Conservation (phyloP, 1,284 basidiomycete species). For the Omphalotus olearius region DNA sequence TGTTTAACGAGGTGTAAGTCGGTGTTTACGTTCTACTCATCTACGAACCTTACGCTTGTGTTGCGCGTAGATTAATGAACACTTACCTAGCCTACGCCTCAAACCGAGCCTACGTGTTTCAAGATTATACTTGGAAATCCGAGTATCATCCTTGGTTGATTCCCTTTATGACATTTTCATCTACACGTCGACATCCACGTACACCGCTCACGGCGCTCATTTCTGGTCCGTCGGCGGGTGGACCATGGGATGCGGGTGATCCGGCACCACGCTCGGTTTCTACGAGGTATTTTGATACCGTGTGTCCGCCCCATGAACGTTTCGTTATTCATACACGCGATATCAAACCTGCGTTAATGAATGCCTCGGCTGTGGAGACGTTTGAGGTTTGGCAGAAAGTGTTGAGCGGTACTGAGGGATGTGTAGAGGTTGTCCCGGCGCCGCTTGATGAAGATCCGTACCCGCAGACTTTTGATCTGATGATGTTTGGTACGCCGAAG, state of each 20-base stretch:
- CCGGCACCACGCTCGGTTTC: slow-evolving; percentile 33
- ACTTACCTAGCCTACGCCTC: slow-evolving; percentile 40
- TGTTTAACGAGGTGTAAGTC: slow-evolving; percentile 38
- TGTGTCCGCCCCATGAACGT: slow-evolving; percentile 28
- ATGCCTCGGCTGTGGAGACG: slow-evolving; percentile 26
- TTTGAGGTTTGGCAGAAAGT: slow-evolving; percentile 35
- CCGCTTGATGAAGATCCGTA: slow-evolving; percentile 26
- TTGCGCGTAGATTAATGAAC: slow-evolving; percentile 33
- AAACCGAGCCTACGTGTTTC: slow-evolving; percentile 42
- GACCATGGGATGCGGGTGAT: slow-evolving; percentile 28
- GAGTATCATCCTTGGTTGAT: slow-evolving; percentile 30
- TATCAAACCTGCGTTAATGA: slow-evolving; percentile 23
- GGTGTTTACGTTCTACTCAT: too few relatives aligned
- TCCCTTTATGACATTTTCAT: slow-evolving; percentile 7
- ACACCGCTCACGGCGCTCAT: slow-evolving; percentile 34
- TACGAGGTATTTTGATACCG: slow-evolving; percentile 28
- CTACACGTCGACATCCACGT: slow-evolving; percentile 17
- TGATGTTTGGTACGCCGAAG: slow-evolving; percentile 33
- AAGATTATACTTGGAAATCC: slow-evolving; percentile 34
- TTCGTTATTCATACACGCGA: slow-evolving; percentile 23
- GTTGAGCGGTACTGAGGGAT: slow-evolving; percentile 23
- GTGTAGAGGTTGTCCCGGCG: slow-evolving; percentile 37
- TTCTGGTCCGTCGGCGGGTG: slow-evolving; percentile 33
- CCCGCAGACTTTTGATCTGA: slow-evolving; percentile 40
- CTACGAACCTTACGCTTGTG: too few relatives aligned